Percentiles rank a stretch among this genome's conserved stretches.
Evolutionary conservation across 2,329 filamentous ascomycete genomes (phyloP).

Genomic region (Claviceps citrina): DNA sequence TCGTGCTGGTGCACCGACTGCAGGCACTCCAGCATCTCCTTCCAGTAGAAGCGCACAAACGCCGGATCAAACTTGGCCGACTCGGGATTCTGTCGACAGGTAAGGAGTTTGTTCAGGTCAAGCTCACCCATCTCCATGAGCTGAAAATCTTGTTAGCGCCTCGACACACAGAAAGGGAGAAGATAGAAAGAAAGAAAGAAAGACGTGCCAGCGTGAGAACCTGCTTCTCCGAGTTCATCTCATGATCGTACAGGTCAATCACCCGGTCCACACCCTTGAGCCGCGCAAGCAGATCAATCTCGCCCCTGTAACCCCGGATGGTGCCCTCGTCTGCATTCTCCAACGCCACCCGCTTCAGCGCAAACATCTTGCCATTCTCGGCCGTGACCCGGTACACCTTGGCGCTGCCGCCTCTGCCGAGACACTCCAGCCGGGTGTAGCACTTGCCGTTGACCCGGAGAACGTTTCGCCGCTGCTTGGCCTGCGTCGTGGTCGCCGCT

Average conservation of each 20-base stretch:
- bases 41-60: slow-evolving; percentile 97
- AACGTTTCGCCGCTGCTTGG: slow-evolving; percentile 62
- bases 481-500: slow-evolving; percentile 58
- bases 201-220: slow-evolving; percentile 63
- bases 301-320: slow-evolving; percentile 78
- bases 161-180: too few species aligned
- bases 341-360: slow-evolving; percentile 80
- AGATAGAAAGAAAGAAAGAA: not conserved
- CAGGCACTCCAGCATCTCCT: slow-evolving; percentile 96
- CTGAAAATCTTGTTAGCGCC: too few species aligned
- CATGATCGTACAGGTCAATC: slow-evolving; percentile 79
- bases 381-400: slow-evolving; percentile 95
- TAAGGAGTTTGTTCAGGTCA: slow-evolving; percentile 76
- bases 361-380: slow-evolving; percentile 91
- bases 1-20: slow-evolving; percentile 76
- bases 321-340: slow-evolving; percentile 77
- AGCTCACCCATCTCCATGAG: slow-evolving; percentile 96
- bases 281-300: slow-evolving; percentile 79
- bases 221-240: slow-evolving; percentile 85
- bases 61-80: slow-evolving; percentile 68
- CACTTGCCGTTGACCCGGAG: slow-evolving; percentile 80
- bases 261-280: slow-evolving; percentile 77
- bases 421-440: slow-evolving; percentile 77
- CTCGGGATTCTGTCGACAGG: slow-evolving; percentile 54
- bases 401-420: slow-evolving; percentile 82